Base-by-base conservation (phyloP, 2,329 filamentous ascomycete genomes). In the Colletotrichum sp. region DNA sequence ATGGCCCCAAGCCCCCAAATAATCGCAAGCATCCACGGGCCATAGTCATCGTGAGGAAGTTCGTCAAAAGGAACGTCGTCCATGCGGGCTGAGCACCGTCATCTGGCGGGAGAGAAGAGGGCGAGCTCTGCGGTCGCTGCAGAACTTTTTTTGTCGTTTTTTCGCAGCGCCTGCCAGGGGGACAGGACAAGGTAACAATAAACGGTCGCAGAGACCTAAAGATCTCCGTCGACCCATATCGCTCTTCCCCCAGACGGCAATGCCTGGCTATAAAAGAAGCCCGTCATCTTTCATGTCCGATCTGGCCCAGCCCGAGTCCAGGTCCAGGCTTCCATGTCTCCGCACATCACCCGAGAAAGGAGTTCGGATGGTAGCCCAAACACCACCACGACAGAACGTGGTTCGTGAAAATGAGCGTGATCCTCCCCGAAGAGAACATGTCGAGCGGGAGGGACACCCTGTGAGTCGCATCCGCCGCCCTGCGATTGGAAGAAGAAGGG, bases 1-100 rank as follows among this genome's bases (percentile, higher is more conserved):
- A 77, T 55, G 69, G 32, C 43, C 6, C 43, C 36, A 12, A 78
- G 66, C 13, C 36, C n/a, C 77, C 77, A 78, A 10, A 78, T 28
- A 8, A 68, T 72, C 10, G 55, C 64, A 6, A 76, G 74, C 26
- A 77, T 21, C 36, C 39, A 24, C 14, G 73, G 76, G 43, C 76
- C 69, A 26, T 76, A 68, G 69, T 77, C 73, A 66, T 73, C 76
- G 59, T 76, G 63, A 24, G 76, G 76, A n/a, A 70, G 73, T 34
- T 76, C 39, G 39, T 76, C 70, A 52, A 64, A 76, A 10, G 55
- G 64, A n/a, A 59, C 55, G 16, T 30, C 57, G 60, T 65, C 48
- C 70, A 74, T 76, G 13, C 26, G 39, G 39, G 24, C 70, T 28
- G 32, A 59, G 39, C 64, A 12, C 30, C 26, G 34, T 48, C 28